Conservation (phyloP, 2,329 filamentous ascomycete genomes). For the Apiospora saccharicola region DNA sequence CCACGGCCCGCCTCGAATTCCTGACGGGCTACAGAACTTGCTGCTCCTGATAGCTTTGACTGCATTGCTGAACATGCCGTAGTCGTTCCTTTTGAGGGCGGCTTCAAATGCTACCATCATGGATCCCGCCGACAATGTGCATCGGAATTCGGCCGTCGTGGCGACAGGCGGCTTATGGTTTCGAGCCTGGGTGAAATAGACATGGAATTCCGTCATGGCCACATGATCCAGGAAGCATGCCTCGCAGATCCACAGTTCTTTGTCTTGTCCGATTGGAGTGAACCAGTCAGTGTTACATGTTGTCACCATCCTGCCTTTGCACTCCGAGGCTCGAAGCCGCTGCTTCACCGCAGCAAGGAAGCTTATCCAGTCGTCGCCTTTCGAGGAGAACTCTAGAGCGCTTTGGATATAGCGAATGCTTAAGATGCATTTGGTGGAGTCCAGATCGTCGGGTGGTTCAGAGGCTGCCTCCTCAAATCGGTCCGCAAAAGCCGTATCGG, state of each 20-base stretch:
- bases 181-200: background rate
- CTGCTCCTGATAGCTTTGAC: background rate
- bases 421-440: background rate
- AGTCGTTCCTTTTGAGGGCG: background rate
- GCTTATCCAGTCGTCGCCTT: background rate
- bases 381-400: background rate
- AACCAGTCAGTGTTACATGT: background rate
- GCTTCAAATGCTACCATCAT: conserved; percentile 22
- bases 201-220: background rate
- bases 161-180: background rate
- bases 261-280: background rate
- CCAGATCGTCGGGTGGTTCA: background rate
- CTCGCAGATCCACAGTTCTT: conserved; percentile 22
- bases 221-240: conserved; percentile 24
- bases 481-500: conserved; percentile 11
- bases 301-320: conserved; percentile 2
- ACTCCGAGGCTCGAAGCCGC: background rate
- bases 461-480: background rate
- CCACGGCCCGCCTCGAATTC: conserved; percentile 16
- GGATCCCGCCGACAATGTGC: conserved; percentile 3
- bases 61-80: conserved; percentile 15
- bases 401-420: background rate
- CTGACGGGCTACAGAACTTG: background rate
- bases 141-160: background rate
- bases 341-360: background rate